phyloP scores from a whole-genome alignment of 768 basidiomycete species.

The Psilocybe azurescens region DNA sequence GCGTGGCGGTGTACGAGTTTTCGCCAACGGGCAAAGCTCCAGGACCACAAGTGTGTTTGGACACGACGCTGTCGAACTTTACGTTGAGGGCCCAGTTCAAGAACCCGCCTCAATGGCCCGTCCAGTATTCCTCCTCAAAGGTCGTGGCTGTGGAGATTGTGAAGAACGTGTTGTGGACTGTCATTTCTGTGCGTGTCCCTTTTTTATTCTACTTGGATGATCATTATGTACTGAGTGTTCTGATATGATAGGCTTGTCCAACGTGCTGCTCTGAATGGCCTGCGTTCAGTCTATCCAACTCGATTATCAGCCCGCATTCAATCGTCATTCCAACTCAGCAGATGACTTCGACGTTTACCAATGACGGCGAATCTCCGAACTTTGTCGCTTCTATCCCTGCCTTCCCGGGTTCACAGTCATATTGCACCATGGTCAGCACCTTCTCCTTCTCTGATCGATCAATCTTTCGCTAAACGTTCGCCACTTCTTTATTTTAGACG shows the following conservation, averaged over 20 bases:
- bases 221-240: background rate
- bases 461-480: background rate
- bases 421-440: constrained; percentile 42
- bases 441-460: background rate
- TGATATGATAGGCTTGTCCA: constrained; percentile 40
- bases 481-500: constrained; percentile 20
- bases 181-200: constrained; percentile 41
- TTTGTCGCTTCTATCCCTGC: constrained; percentile 51
- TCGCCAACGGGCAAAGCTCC: constrained; percentile 28
- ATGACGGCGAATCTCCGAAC: constrained; percentile 46
- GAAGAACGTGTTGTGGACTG: constrained; percentile 42
- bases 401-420: constrained; percentile 46
- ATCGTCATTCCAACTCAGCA: constrained; percentile 40
- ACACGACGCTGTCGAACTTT: constrained; percentile 40
- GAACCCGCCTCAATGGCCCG: constrained; percentile 37
- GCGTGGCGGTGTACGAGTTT: constrained; percentile 42
- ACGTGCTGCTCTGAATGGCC: constrained; percentile 51
- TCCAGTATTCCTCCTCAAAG: constrained; percentile 35
- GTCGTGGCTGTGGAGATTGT: constrained; percentile 45
- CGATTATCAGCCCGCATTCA: constrained; percentile 45
- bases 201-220: background rate
- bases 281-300: constrained; percentile 40
- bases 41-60: constrained; percentile 33
- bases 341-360: constrained; percentile 42
- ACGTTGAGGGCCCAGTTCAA: constrained; percentile 40